These are phyloP conservation scores for Taphrina confusa DNA, from an alignment of 1,139 yeast genomes.

Conservation along the genomic window DNA sequence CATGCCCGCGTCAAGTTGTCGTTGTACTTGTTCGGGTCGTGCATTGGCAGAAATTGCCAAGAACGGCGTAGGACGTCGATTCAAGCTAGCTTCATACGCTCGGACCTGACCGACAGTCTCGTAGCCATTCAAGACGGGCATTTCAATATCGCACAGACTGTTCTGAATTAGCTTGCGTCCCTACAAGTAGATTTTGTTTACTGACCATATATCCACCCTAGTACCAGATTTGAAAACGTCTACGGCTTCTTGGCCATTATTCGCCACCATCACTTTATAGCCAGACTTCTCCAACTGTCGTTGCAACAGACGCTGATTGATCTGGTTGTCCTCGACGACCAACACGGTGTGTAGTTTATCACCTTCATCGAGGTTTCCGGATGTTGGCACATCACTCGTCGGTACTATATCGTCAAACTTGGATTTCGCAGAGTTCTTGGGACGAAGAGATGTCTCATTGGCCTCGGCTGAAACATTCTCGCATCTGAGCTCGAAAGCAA, in stretches of 20 bases:
- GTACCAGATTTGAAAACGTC: slow-evolving; percentile 55
- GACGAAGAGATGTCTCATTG: slow-evolving; percentile 38
- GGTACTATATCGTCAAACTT: not conserved
- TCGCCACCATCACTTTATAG: slow-evolving; percentile 80
- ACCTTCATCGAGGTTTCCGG: not conserved
- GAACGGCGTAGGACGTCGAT: not conserved
- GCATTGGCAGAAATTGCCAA: slow-evolving; percentile 19
- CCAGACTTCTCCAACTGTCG: slow-evolving; percentile 82
- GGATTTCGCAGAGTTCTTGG: slow-evolving; percentile 36
- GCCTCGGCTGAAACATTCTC: slow-evolving; percentile 33
- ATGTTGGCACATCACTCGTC: not conserved
- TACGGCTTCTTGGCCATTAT: slow-evolving; percentile 87
- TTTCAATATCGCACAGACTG: too few species aligned
- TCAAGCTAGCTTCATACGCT: slow-evolving; percentile 1
- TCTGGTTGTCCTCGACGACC: slow-evolving; percentile 93
- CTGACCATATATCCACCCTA: too few species aligned
- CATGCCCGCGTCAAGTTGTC: slow-evolving; percentile 12
- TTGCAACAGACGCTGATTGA: slow-evolving; percentile 88
- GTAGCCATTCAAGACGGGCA: slow-evolving; percentile 23
- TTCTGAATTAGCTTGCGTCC: too few species aligned
- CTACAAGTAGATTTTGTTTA: too few species aligned
- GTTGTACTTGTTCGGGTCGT: slow-evolving; percentile 3
- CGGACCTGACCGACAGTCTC: slow-evolving; percentile 1
- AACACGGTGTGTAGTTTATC: slow-evolving; percentile 46
- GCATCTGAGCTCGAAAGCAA: slow-evolving; percentile 48